phyloP scores from a whole-genome alignment of 169 alveolate genomes.

The Plasmodium chabaudi region DNA sequence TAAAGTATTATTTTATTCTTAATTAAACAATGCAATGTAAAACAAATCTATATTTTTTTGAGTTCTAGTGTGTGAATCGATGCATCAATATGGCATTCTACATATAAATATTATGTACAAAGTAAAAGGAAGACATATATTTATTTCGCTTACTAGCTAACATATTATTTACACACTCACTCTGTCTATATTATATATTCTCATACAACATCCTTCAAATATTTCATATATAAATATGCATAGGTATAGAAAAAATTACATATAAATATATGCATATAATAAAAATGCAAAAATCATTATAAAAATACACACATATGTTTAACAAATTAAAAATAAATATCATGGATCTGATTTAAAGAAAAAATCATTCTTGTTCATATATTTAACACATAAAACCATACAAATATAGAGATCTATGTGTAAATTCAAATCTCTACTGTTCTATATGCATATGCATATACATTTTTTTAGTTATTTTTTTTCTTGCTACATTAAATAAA shows the following conservation, averaged over 20 bases:
- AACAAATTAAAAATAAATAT: constrained; percentile 36
- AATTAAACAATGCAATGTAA: too few relatives aligned
- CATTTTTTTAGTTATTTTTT: background rate
- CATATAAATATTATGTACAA: too few relatives aligned
- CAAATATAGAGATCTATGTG: background rate
- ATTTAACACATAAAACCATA: background rate
- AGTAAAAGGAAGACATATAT: too few relatives aligned
- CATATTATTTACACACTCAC: too few relatives aligned
- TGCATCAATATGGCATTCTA: too few relatives aligned
- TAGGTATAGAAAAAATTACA: background rate
- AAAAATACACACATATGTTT: background rate
- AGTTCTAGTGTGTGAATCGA: too few relatives aligned
- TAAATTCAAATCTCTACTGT: background rate
- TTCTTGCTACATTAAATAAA: background rate
- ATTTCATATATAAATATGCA: background rate
- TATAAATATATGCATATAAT: background rate
- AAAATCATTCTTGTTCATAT: constrained; percentile 41
- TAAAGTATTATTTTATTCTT: too few relatives aligned
- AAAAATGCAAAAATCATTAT: constrained; percentile 14
- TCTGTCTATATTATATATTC: too few relatives aligned
- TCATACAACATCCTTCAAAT: too few relatives aligned
- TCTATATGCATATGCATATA: background rate
- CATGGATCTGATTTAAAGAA: constrained; percentile 26
- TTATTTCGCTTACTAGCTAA: too few relatives aligned
- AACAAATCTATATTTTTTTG: too few relatives aligned